Evolutionary conservation across 73 alveolate species (phyloP).

Genomic region (Paramecium pentaurelia): DNA sequence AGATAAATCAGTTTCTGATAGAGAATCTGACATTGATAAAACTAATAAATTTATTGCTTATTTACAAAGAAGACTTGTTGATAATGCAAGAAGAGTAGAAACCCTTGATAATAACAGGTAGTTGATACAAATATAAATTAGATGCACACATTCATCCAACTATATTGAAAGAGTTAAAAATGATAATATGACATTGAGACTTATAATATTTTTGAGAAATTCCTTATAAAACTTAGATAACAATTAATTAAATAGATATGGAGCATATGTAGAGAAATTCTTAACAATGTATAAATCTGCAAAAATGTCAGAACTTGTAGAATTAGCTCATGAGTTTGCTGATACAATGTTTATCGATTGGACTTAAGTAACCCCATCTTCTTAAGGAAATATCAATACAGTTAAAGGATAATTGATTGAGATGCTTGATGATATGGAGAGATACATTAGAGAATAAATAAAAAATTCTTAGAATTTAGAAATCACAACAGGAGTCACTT

Average conservation of each 20-base stretch:
- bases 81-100: background rate
- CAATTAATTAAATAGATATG: background rate
- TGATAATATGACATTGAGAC: conserved; percentile 36
- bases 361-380: background rate
- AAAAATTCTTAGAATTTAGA: conserved; percentile 23
- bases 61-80: background rate
- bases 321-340: conserved; percentile 19
- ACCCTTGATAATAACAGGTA: conserved; percentile 30
- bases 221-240: conserved; percentile 29
- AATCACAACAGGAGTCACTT: conserved; percentile 8
- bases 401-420: conserved; percentile 12
- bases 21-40: conserved; percentile 5
- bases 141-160: conserved; percentile 18
- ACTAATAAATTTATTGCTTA: background rate
- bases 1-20: conserved; percentile 27
- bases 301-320: conserved; percentile 20
- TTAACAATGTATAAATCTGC: conserved; percentile 22
- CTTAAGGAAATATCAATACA: background rate
- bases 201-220: conserved; percentile 33
- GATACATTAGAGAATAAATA: conserved; percentile 7
- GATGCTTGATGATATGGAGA: conserved; percentile 48
- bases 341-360: conserved; percentile 36
- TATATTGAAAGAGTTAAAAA: conserved; percentile 46
- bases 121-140: background rate
- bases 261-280: conserved; percentile 16